A percentile compares a stretch with the other conserved stretches of the same genome.
phyloP scores from a whole-genome alignment of 2,329 filamentous ascomycete species.

The Aquanectria penicillioides region DNA sequence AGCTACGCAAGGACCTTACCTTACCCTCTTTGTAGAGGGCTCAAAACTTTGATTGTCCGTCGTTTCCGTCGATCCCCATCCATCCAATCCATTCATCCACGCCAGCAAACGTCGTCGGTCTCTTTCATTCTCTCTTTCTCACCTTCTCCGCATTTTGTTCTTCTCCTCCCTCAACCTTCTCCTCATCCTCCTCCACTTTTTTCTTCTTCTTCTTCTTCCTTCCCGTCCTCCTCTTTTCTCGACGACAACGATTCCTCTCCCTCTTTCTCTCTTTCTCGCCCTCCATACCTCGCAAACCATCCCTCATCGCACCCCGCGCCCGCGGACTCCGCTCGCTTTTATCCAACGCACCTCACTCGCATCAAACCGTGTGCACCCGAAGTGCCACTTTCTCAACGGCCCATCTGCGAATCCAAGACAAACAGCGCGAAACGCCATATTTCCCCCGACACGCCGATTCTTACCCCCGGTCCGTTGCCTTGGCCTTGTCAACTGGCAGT shows the following conservation, averaged over 20 bases:
- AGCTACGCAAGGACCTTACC: not conserved
- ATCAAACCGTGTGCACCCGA: not conserved
- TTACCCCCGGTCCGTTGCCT: too few relatives aligned
- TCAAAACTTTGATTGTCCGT: constrained; percentile 41
- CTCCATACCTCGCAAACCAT: not conserved
- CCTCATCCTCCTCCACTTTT: constrained; percentile 10
- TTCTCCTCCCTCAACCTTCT: constrained; percentile 6
- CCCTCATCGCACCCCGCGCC: constrained; percentile 15
- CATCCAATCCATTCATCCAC: constrained; percentile 11
- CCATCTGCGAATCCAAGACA: not conserved
- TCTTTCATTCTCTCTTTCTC: constrained; percentile 8
- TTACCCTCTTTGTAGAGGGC: constrained; percentile 26
- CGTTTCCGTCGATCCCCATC: constrained; percentile 40
- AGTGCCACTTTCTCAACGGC: not conserved
- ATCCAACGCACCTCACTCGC: not conserved
- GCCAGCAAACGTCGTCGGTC: constrained; percentile 1
- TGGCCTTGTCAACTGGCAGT: too few relatives aligned
- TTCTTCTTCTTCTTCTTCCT: constrained; percentile 13
- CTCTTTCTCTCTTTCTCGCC: constrained; percentile 17
- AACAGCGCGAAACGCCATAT: not conserved
- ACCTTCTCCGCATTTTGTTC: not conserved
- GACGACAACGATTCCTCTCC: too few relatives aligned
- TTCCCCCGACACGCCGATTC: too few relatives aligned
- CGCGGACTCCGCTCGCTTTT: constrained; percentile 4
- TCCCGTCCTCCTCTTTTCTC: constrained; percentile 15